Percentiles rank a stretch among this genome's conserved stretches.
These are phyloP conservation scores for Fusarium dlaminii DNA, from an alignment of 2,329 filamentous ascomycete genomes.

Conservation along the genomic window DNA sequence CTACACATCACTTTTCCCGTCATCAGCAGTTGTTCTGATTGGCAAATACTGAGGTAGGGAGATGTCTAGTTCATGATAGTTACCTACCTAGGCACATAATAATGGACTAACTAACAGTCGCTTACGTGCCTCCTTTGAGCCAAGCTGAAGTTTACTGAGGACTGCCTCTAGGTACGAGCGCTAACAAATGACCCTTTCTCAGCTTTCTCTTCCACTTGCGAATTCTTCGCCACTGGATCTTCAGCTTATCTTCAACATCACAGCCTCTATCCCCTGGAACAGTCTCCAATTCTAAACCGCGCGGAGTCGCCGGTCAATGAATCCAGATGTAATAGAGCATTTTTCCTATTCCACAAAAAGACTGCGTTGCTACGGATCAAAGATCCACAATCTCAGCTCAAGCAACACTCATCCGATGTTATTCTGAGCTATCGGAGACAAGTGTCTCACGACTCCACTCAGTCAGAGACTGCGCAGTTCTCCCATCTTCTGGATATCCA, in stretches of 20 bases:
- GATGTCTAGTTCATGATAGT: neutral
- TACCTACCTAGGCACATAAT: too few species aligned
- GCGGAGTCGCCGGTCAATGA: conserved; percentile 13
- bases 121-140: neutral
- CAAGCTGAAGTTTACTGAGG: neutral
- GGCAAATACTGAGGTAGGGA: conserved; percentile 13
- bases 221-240: conserved; percentile 9
- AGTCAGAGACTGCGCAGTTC: conserved; percentile 16
- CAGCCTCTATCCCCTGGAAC: neutral
- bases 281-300: neutral
- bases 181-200: neutral
- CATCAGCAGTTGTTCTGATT: neutral
- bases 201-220: neutral
- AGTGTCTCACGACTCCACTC: conserved; percentile 41
- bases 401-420: conserved; percentile 14
- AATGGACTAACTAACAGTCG: neutral
- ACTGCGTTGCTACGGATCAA: conserved; percentile 30
- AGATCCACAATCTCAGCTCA: conserved; percentile 22
- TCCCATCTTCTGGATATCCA: conserved; percentile 14
- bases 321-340: conserved; percentile 6
- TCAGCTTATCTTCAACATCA: neutral
- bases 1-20: conserved; percentile 5
- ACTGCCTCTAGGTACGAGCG: neutral
- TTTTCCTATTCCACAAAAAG: conserved; percentile 4
- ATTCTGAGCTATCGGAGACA: conserved; percentile 36